Evolutionary conservation across 2,329 filamentous ascomycete species (phyloP).

Genomic region (Aspergillus udagawae): DNA sequence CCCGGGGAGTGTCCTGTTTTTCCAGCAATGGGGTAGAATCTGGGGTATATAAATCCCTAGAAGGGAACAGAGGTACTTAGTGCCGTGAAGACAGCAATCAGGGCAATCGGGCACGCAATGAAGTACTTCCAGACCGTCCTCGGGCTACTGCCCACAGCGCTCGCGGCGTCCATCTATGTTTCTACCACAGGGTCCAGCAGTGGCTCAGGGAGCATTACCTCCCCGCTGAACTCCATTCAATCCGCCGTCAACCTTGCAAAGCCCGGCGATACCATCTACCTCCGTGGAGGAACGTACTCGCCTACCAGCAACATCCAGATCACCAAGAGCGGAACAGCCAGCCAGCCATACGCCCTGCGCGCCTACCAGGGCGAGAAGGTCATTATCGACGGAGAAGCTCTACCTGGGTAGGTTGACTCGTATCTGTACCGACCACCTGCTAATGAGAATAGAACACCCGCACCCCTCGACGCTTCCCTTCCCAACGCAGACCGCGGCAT

Average conservation of each 20-base stretch:
- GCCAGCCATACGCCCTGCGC: constrained; percentile 7
- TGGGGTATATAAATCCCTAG: background rate
- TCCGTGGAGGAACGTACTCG: constrained; percentile 11
- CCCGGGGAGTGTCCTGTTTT: background rate
- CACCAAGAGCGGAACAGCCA: constrained; percentile 10
- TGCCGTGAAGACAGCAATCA: background rate
- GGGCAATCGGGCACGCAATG: background rate
- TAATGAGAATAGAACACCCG: constrained; percentile 6
- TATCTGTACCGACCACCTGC: background rate
- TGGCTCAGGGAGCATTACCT: constrained; percentile 6
- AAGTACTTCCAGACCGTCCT: background rate
- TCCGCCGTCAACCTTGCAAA: constrained; percentile 11
- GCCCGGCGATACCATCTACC: constrained; percentile 11
- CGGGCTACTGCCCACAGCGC: background rate
- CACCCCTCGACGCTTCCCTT: constrained; percentile 6
- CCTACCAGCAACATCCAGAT: constrained; percentile 15
- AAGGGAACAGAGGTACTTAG: background rate
- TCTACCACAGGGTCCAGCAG: constrained; percentile 11
- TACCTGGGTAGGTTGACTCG: constrained; percentile 3
- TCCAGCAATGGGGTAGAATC: background rate
- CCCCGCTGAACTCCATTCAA: constrained; percentile 13
- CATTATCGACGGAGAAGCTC: constrained; percentile 13
- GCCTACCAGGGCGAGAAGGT: constrained; percentile 12
- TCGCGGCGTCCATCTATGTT: constrained; percentile 13
- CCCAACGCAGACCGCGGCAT: constrained; percentile 12